Percentiles rank a stretch among this genome's conserved stretches.
Evolutionary conservation across 2,329 filamentous ascomycete genomes (phyloP).

Genomic region (Pseudocercospora fuligena): DNA sequence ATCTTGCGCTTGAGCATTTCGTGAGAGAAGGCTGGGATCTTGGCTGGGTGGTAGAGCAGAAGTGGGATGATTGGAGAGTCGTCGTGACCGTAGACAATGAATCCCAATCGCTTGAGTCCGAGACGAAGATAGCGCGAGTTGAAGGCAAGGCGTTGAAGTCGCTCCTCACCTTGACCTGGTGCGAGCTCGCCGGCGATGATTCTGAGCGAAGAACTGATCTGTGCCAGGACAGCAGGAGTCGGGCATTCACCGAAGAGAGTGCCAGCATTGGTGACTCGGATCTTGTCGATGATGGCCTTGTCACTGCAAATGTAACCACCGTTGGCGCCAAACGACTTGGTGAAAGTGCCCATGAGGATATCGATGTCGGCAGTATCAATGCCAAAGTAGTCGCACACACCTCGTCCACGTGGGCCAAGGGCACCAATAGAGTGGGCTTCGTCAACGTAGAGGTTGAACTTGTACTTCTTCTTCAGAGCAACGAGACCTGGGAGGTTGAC

Average conservation of each 20-base stretch:
- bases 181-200: conserved; percentile 87
- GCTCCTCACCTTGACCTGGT: conserved; percentile 92
- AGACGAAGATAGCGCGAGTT: conserved; percentile 98
- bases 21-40: conserved; percentile 97
- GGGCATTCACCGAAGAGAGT: conserved; percentile 88
- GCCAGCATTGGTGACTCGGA: conserved; percentile 82
- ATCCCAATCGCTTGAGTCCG: conserved; percentile 92
- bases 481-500: conserved; percentile 92
- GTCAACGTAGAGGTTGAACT: conserved; percentile 93
- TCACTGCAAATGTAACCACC: conserved; percentile 93
- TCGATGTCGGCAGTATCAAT: conserved; percentile 87
- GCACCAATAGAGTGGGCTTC: conserved; percentile 97
- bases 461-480: conserved; percentile 90
- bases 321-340: conserved; percentile 97
- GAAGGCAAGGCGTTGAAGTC: conserved; percentile 93
- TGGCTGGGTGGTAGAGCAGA: conserved; percentile 95
- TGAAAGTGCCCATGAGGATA: conserved; percentile 96
- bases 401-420: conserved; percentile 82
- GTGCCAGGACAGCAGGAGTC: conserved; percentile 82
- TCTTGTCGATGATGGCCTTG: conserved; percentile 89
- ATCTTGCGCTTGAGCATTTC: conserved; percentile 99
- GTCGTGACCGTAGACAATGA: conserved; percentile 96
- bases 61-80: conserved; percentile 96
- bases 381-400: conserved; percentile 96
- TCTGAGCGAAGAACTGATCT: conserved; percentile 84